Evolutionary conservation across 345 rosid species (phyloP), one percentile per base, ranked within the genome.

Genomic region (Moricandia arvensis): DNA sequence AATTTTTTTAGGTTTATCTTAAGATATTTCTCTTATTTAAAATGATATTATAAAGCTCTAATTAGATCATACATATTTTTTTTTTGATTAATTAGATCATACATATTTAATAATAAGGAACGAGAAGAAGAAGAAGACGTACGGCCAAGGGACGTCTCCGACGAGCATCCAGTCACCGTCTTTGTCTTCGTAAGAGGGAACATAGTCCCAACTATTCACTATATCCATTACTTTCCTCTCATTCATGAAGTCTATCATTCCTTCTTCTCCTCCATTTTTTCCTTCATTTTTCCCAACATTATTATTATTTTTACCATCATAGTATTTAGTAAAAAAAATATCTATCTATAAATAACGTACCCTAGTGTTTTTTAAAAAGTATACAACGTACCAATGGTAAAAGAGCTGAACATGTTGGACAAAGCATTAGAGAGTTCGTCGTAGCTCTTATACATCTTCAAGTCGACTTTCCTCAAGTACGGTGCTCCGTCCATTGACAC

Each of bases 101-200:
- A 45, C 53, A 33, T 37, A 21, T 16, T 8, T 59, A 59, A 58
- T 24, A 11, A 71, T 16, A 7, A 59, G 24, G 34, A n/a, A 3
- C 15, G 59, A 60, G 35, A 72, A 59, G n/a, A 21, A 21, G 24
- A 21, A 49, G 34, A 66, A 61, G 30, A 76, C 86, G 59, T 83
- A 93, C 98, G 86, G 83, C 98, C 98, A 93, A n/a, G 98, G 98
- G 53, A 93, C 98, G 78, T 92, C 97, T 9, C 97, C 97, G 53
- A 92, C 91, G 47, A 92, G 93, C 97, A 92, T 92, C 97, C 96
- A 93, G 55, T 93, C 98, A 67, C 96, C 93, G 59, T 93, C 98
- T 85, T 89, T 93, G 84, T 93, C 98, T 82, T 93, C 95, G 66
- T 93, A 93, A 60, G 95, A 89, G 59, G 96, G 91, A 81, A 89